Base-by-base conservation (phyloP, 345 rosid genomes). In the Pistacia integerrima region DNA sequence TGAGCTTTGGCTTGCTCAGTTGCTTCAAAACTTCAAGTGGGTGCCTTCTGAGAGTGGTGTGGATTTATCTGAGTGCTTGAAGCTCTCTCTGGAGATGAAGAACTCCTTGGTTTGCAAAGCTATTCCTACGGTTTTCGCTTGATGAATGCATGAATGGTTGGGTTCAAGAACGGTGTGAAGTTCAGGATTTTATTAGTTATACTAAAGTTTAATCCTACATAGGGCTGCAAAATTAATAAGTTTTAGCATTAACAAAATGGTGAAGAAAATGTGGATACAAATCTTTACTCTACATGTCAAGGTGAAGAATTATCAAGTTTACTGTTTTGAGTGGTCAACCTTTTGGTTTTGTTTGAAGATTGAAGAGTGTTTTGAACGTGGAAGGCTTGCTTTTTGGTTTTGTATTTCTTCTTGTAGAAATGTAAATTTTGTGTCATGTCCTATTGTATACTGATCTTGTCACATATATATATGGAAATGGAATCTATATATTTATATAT, bases 1-100 rank as follows among this genome's bases (percentile, higher is more conserved):
- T 22, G 85, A 85, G 71, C 82, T 88, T 28, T 88, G 89, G 91
- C 82, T 88, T 0, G 89, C 89, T 20, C 89, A 88, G 63, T 57
- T 88, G 69, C 83, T 88, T 33, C 91, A 81, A n/a, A 73, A 16
- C 69, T 82, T 82, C 78, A 74, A 73, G 0, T 87, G 87, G 88
- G 75, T 84, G 7, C 54, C 78, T 4, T 33, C 62, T 25, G 72
- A 76, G 52, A 30, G 12, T 18, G 74, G 72, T 5, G 85, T 84
- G 9, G 87, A 86, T 55, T 58, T 88, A 38, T 46, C 85, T 5
- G 91, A 88, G 73, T 30, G 61, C 16, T 61, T 85, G 73, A 88
- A 82, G 76, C 89, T 88, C 0, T 64, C 91, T 22, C 33, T 84
- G 85, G 87, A 88, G 81, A 84, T 85, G 91, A 84, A 84, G 63